A percentile compares a stretch with the other conserved stretches of the same genome.
Conservation (phyloP, 805 yeast species). For the Barnettozyma pratensis region DNA sequence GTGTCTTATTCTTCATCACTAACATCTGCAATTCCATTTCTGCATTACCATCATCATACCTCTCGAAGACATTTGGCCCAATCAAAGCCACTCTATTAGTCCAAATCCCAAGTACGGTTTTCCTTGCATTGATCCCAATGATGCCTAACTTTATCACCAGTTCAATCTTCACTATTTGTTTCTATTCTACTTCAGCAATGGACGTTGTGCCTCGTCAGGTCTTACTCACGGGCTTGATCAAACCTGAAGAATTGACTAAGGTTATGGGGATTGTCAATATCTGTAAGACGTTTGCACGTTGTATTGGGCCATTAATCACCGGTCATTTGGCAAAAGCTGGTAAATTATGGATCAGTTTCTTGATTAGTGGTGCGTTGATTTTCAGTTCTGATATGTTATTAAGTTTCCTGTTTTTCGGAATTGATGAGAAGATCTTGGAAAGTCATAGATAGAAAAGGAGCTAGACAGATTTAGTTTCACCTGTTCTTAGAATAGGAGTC, state of each 20-base stretch:
- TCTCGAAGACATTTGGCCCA: conserved; percentile 70
- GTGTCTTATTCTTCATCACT: conserved; percentile 60
- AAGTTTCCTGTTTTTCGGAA: conserved; percentile 27
- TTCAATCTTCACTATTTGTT: conserved; percentile 43
- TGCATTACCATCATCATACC: conserved; percentile 68
- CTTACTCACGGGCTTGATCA: conserved; percentile 62
- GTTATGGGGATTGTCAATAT: conserved; percentile 85
- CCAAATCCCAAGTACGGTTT: conserved; percentile 72
- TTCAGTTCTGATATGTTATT: conserved; percentile 32
- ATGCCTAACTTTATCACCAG: conserved; percentile 37
- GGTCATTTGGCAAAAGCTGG: conserved; percentile 61
- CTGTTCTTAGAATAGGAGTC: no score
- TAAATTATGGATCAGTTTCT: conserved; percentile 43
- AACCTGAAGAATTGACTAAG: conserved; percentile 58
- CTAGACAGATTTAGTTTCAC: not conserved
- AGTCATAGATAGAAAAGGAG: conserved; percentile 3
- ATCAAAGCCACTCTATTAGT: conserved; percentile 68
- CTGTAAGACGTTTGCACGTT: conserved; percentile 79
- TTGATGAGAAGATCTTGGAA: conserved; percentile 27
- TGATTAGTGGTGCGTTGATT: conserved; percentile 47
- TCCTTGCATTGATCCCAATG: conserved; percentile 51
- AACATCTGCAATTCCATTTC: conserved; percentile 61
- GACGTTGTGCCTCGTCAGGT: conserved; percentile 92
- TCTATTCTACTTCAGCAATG: conserved; percentile 69
- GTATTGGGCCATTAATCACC: conserved; percentile 76